Evolutionary conservation across 73 alveolate species (phyloP), one percentile per base, ranked within the genome.

Genomic region (Halteria grandinella): DNA sequence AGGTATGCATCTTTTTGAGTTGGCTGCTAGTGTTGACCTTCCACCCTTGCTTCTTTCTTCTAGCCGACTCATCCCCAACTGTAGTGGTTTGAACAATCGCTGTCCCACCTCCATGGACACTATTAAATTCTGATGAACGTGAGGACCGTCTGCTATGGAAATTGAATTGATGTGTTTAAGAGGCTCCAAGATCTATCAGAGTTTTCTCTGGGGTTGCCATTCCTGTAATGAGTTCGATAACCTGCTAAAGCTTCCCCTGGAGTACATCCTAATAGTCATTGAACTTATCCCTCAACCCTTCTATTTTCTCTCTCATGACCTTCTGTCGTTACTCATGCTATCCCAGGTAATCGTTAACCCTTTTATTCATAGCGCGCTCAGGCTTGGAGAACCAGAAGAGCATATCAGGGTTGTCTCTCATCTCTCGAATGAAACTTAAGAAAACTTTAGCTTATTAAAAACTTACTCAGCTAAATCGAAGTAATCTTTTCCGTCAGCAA

Each of bases 371-470:
- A 6, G 75, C 70, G 18, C 75, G 81, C 33, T 69, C 72, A 0
- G 88, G 93, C 51, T 84, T 84, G 36, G 80, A 45, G 34, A 84
- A 79, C 93, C 93, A 84, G n/a, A 79, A 59, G 17, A 84, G 75
- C 59, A 84, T 25, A 33, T 75, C 88, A 18, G 93, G 93, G 49
- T 84, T 41, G 29, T 34, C 62, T 11, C 24, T 60, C 80, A 84
- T 79, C 5, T 50, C 75, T 28, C 75, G 53, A 31, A 40, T 75
- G 54, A 76, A 84, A 48, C 85, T 73, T 31, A 2, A 6, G n/a
- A 33, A 1, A 17, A 34, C 10, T 20, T 12, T n/a, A 20, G 32
- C 21, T 17, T 11, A 20, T 36, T n/a, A 31, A 62, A 12, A 17
- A 23, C 39, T 36, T 73, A 73, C 85, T 84, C 88, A 23, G 62